Evolutionary conservation across 257 asterid species (phyloP).

Genomic region (Misopates orontium): DNA sequence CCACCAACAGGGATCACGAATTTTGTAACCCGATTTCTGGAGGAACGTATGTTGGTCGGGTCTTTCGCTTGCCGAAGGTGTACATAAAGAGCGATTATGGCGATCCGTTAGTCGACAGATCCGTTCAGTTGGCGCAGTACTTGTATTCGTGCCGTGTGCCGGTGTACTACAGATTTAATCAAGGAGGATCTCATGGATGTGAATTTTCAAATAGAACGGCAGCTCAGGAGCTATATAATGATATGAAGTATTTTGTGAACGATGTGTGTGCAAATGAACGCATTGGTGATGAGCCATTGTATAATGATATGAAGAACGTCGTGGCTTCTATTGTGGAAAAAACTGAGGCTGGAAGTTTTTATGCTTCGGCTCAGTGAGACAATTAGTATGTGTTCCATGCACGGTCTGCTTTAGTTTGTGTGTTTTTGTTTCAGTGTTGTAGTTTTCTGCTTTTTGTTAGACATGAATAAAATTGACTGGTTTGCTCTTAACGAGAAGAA

Average conservation of each 20-base stretch:
- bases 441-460: too few relatives aligned
- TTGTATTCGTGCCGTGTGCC: neutral
- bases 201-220: slow-evolving; percentile 14
- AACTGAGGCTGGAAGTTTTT: too few relatives aligned
- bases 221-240: slow-evolving; percentile 23
- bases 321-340: neutral
- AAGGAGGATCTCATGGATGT: slow-evolving; percentile 15
- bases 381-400: too few relatives aligned
- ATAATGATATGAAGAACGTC: neutral
- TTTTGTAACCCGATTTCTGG: slow-evolving; percentile 35
- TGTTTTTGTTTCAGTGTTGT: too few relatives aligned
- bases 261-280: neutral
- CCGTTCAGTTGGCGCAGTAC: slow-evolving; percentile 3
- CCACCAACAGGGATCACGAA: slow-evolving; percentile 28
- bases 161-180: neutral
- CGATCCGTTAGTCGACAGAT: slow-evolving; percentile 32
- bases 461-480: too few relatives aligned
- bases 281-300: neutral
- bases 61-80: slow-evolving; percentile 26
- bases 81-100: slow-evolving; percentile 26
- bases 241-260: slow-evolving; percentile 22
- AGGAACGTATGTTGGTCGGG: slow-evolving; percentile 27
- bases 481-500: too few relatives aligned
- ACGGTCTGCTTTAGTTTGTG: too few relatives aligned
- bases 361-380: too few relatives aligned